These are phyloP conservation scores for Scytalidium sp. DNA, from an alignment of 2,329 filamentous ascomycete genomes.

Conservation along the genomic window DNA sequence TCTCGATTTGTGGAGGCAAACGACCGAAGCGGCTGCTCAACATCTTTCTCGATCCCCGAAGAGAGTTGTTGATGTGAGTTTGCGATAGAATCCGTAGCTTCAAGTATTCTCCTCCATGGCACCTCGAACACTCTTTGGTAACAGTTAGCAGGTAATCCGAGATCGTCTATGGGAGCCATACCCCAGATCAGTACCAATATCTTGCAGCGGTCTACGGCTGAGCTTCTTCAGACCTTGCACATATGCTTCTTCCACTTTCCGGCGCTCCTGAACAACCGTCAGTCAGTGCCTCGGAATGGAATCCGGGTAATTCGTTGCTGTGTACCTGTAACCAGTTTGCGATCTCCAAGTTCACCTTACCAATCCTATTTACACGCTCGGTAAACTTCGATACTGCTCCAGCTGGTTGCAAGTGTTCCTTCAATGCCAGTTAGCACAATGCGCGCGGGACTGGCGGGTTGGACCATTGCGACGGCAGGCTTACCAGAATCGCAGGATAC, in stretches of 20 bases:
- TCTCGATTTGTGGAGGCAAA: constrained; percentile 72
- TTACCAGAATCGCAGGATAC: constrained; percentile 92
- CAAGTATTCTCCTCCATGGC: constrained; percentile 86
- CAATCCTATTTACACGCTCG: constrained; percentile 85
- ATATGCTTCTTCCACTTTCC: constrained; percentile 88
- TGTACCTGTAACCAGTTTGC: constrained; percentile 94
- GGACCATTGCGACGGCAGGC: constrained; percentile 32
- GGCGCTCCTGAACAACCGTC: constrained; percentile 69
- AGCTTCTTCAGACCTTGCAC: constrained; percentile 79
- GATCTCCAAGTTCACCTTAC: constrained; percentile 82
- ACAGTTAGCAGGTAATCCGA: constrained; percentile 17
- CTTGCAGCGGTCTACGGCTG: constrained; percentile 68
- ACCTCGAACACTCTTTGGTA: constrained; percentile 76
- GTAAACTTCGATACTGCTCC: constrained; percentile 80
- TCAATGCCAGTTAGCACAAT: constrained; percentile 17
- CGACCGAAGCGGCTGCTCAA: constrained; percentile 77
- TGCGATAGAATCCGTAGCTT: constrained; percentile 76
- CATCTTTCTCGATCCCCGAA: constrained; percentile 79
- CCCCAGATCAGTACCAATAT: constrained; percentile 81
- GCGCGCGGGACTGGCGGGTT: constrained; percentile 10
- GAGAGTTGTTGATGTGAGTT: constrained; percentile 80
- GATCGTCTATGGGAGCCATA: constrained; percentile 42
- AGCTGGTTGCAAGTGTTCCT: constrained; percentile 77
- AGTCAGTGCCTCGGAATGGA: constrained; percentile 17
- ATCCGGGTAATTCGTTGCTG: background rate